Evolutionary conservation across 2,329 filamentous ascomycete genomes (phyloP), one percentile per base, ranked within the genome.

Genomic region (Dothistroma septosporum): DNA sequence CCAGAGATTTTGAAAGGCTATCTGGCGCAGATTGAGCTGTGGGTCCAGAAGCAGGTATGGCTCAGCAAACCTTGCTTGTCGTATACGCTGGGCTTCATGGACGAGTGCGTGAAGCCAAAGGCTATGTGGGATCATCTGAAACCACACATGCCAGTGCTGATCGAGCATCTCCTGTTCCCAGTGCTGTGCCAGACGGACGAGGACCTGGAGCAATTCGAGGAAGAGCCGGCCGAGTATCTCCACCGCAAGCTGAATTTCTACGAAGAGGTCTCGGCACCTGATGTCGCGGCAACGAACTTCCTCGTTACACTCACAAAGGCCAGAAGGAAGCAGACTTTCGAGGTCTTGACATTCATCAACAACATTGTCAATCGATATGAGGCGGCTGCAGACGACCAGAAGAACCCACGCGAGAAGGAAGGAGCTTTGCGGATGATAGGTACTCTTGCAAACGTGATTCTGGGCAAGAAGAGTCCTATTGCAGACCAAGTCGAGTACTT

Each of bases 401-500:
- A 97, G 83, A 91, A 93, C 75, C 91, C 95, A 61, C 83, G 95
- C 57, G 91, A 94, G 74, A 99, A 99, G 81, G 94, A 99, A 76
- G 94, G 94, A 71, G 94, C 94, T 53, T 77, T 99, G 72, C 85
- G 94, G 64, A 97, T 99, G 91, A 97, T 99, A 72, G 94, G 92
- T 28, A 97, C 93, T 0, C 80, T 99, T 52, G 91, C 94, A 0
- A 90, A 91, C 33, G 93, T 99, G 56, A 95, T 99, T 53, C 82
- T 99, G 37, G 91, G 92, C 68, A 99, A 97, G 83, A 97, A 97
- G 83, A 97, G 92, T 72, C 94, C 94, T 0, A 97, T 99, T 67
- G 94, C 93, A 37, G 90, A 96, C 72, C 92, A 97, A 76, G 92
- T 97, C 60, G 94, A 99, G 76, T 97, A 96, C 76, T 99, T 99